These are phyloP conservation scores for Lentinula aciculospora DNA, from an alignment of 768 basidiomycete genomes.

Conservation along the genomic window DNA sequence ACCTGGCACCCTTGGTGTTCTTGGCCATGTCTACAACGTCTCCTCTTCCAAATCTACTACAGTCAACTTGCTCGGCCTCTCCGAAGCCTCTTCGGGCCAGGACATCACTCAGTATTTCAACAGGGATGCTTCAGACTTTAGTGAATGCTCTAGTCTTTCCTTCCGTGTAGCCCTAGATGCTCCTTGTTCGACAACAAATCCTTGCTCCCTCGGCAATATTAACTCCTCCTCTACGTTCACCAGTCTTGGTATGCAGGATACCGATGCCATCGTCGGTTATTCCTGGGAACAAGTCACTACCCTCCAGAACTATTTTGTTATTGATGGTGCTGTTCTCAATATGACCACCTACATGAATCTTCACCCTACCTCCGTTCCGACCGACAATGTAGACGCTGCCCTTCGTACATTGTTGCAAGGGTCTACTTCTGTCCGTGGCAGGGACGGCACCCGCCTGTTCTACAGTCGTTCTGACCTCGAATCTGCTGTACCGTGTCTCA, in stretches of 20 bases:
- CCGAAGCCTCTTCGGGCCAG: slow-evolving; percentile 57
- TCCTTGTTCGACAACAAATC: slow-evolving; percentile 56
- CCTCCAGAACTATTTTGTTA: slow-evolving; percentile 73
- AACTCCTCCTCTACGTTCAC: slow-evolving; percentile 50
- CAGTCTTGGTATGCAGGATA: slow-evolving; percentile 60
- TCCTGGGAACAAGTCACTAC: slow-evolving; percentile 82
- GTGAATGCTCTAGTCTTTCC: slow-evolving; percentile 53
- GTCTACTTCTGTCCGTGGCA: slow-evolving; percentile 51
- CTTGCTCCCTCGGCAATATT: slow-evolving; percentile 66
- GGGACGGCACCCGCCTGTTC: slow-evolving; percentile 89
- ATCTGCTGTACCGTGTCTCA: slow-evolving; percentile 73
- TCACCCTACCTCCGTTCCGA: slow-evolving; percentile 60
- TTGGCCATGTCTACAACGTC: slow-evolving; percentile 75
- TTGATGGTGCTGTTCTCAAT: slow-evolving; percentile 94
- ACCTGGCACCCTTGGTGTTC: slow-evolving; percentile 65
- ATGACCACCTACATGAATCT: slow-evolving; percentile 78
- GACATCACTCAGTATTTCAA: slow-evolving; percentile 89
- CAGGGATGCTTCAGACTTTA: slow-evolving; percentile 60
- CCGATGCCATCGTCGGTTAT: slow-evolving; percentile 73
- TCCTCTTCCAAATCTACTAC: slow-evolving; percentile 41
- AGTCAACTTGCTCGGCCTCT: slow-evolving; percentile 56
- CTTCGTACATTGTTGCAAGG: slow-evolving; percentile 68
- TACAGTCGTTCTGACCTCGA: slow-evolving; percentile 61
- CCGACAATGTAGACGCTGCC: slow-evolving; percentile 76
- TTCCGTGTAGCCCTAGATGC: slow-evolving; percentile 69